Conservation (phyloP, 352 stramenopile species). For the Pythium monospermum region DNA sequence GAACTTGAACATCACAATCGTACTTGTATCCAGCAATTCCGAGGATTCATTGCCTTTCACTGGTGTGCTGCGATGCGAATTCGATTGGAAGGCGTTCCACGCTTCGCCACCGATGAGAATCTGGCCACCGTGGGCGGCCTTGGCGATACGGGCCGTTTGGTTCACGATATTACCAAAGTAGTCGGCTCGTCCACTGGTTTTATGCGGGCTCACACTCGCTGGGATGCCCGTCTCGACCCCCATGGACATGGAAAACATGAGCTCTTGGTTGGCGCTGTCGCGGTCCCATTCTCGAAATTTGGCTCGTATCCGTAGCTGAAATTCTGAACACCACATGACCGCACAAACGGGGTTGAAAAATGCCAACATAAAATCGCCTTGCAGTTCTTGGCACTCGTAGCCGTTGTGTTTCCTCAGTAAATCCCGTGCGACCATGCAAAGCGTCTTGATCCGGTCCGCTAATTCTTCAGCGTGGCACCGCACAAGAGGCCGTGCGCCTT, state of each 20-base stretch:
- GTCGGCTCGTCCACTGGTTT: constrained; percentile 81
- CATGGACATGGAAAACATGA: constrained; percentile 87
- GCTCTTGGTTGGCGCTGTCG: constrained; percentile 68
- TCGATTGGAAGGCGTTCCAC: constrained; percentile 60
- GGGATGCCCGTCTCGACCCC: constrained; percentile 79
- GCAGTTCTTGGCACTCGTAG: constrained; percentile 86
- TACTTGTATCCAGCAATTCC: constrained; percentile 40
- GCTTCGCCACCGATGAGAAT: constrained; percentile 78
- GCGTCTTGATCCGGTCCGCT: constrained; percentile 77
- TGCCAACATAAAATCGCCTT: constrained; percentile 87
- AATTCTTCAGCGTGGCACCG: constrained; percentile 79
- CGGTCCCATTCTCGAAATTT: constrained; percentile 77
- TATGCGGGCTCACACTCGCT: constrained; percentile 83
- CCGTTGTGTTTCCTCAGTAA: constrained; percentile 77
- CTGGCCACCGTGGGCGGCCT: constrained; percentile 72
- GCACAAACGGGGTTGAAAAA: constrained; percentile 81
- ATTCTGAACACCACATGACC: constrained; percentile 84
- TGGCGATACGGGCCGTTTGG: constrained; percentile 83
- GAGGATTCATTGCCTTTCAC: constrained; percentile 39
- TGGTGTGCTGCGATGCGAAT: constrained; percentile 25
- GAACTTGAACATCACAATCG: constrained; percentile 79
- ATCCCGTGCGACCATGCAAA: constrained; percentile 74
- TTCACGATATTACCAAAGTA: constrained; percentile 91
- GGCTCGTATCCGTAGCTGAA: constrained; percentile 70
- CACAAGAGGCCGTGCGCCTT: constrained; percentile 76